Evolutionary conservation across 179 eudicot species (phyloP).

Genomic region (Nepenthes alata): DNA sequence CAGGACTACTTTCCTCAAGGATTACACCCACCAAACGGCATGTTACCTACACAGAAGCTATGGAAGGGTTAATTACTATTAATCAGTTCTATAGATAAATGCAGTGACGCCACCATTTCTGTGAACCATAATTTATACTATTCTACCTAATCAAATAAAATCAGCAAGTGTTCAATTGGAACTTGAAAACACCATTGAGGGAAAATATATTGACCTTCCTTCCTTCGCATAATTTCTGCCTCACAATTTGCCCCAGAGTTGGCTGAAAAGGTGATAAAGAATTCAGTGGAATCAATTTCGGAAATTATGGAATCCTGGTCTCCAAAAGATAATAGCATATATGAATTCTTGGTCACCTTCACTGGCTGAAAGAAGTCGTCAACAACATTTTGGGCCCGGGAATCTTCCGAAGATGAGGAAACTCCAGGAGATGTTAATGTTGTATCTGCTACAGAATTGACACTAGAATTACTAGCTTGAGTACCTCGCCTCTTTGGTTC

Average conservation of each 20-base stretch:
- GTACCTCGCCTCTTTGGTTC: conserved; percentile 60
- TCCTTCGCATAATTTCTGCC: conserved; percentile 84
- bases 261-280: conserved; percentile 37
- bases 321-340: background rate
- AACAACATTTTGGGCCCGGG: conserved; percentile 50
- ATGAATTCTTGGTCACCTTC: conserved; percentile 30
- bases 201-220: conserved; percentile 52
- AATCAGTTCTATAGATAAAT: background rate
- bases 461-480: conserved; percentile 47
- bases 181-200: background rate
- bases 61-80: background rate
- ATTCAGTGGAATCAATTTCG: background rate
- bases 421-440: conserved; percentile 26
- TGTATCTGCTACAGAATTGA: conserved; percentile 27
- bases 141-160: too few species aligned
- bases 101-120: too few species aligned
- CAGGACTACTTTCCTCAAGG: conserved; percentile 65
- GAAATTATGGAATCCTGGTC: background rate
- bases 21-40: conserved; percentile 66
- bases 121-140: too few species aligned
- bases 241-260: conserved; percentile 72
- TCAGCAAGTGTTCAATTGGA: background rate
- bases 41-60: conserved; percentile 36
- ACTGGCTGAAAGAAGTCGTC: conserved; percentile 85
- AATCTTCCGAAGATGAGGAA: conserved; percentile 45